phyloP scores from a whole-genome alignment of 208 protist species.

The Balamuthia mandrillaris region DNA sequence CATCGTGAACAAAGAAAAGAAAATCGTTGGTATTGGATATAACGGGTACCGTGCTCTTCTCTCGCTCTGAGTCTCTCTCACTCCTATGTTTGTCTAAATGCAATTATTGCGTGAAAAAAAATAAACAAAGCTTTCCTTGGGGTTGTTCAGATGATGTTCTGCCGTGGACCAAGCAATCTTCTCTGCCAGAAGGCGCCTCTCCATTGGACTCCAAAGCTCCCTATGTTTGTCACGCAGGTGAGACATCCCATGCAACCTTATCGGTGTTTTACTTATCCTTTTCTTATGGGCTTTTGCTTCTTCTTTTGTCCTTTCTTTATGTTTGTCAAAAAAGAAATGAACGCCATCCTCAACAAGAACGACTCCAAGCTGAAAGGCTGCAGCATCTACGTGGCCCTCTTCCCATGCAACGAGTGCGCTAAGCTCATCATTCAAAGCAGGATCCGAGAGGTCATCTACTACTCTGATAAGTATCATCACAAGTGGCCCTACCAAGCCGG shows the following conservation, averaged over 20 bases:
- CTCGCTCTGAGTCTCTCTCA: background rate
- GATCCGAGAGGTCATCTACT: conserved; percentile 57
- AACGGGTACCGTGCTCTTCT: conserved; percentile 51
- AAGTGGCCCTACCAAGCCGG: conserved; percentile 5
- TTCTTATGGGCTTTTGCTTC: background rate
- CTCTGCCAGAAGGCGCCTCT: background rate
- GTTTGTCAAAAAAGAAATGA: conserved; percentile 53
- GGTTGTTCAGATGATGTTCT: conserved; percentile 70
- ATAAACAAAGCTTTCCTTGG: conserved; percentile 50
- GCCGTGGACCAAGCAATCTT: conserved; percentile 59
- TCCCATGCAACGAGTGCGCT: conserved; percentile 76
- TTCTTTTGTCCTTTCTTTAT: background rate
- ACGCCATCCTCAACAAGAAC: conserved; percentile 75
- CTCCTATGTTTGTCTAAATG: background rate
- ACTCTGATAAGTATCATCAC: conserved; percentile 39
- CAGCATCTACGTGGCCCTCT: conserved; percentile 70
- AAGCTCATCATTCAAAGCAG: conserved; percentile 76
- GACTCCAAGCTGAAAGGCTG: conserved; percentile 43
- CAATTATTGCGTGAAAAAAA: background rate
- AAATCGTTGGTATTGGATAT: conserved; percentile 77
- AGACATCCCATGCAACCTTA: background rate
- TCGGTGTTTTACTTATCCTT: background rate
- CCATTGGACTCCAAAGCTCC: conserved; percentile 68
- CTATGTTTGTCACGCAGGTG: conserved; percentile 71
- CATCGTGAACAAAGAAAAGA: conserved; percentile 70